Percentiles rank a stretch among this genome's conserved stretches.
These are phyloP conservation scores for Amaranthus tricolor DNA, from an alignment of 179 eudicot species.

Conservation along the genomic window DNA sequence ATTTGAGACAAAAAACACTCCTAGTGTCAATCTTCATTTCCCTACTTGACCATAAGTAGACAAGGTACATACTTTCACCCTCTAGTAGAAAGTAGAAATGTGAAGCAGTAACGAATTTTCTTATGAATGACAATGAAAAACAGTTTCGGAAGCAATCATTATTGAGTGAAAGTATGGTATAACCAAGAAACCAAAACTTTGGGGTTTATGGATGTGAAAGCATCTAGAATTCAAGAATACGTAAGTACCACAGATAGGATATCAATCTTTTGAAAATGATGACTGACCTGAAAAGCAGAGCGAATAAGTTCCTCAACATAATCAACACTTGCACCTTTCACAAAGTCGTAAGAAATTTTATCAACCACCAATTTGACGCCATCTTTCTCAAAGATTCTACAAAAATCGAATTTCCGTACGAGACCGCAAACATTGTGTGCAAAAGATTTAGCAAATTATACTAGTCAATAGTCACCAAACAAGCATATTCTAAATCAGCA, in stretches of 20 bases:
- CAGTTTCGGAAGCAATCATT: neutral
- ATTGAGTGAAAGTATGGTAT: neutral
- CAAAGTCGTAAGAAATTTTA: conserved; percentile 78
- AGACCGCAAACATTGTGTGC: neutral
- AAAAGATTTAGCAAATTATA: neutral
- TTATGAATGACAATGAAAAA: neutral
- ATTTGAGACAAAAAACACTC: neutral
- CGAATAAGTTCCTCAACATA: conserved; percentile 96
- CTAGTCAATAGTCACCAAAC: neutral
- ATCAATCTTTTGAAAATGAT: neutral
- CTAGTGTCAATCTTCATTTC: neutral
- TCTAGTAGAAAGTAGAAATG: neutral
- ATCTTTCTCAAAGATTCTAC: conserved; percentile 78
- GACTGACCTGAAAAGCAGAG: conserved; percentile 89
- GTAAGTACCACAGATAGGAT: neutral
- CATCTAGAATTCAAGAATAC: neutral
- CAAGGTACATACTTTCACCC: neutral
- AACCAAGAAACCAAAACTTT: neutral
- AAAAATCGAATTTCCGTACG: conserved; percentile 6
- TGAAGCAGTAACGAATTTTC: neutral
- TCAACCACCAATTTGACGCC: conserved; percentile 91
- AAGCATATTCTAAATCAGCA: neutral
- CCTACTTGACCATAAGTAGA: neutral
- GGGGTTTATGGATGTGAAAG: neutral
- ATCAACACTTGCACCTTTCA: conserved; percentile 91